Evolutionary conservation across 1,284 basidiomycete genomes (phyloP).

Genomic region (Rhodotorula sp.): DNA sequence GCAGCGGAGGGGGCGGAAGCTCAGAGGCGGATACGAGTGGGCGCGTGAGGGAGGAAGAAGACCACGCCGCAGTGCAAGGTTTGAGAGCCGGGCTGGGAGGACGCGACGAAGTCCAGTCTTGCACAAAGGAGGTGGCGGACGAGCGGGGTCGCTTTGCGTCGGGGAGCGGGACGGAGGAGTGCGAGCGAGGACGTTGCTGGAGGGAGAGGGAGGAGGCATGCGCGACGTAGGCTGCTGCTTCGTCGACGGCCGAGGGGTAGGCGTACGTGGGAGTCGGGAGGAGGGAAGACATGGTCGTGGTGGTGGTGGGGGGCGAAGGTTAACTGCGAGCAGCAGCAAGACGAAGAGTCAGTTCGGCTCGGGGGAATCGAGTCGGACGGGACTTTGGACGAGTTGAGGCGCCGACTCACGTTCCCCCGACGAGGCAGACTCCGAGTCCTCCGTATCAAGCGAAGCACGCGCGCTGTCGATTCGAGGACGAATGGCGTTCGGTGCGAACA

Average conservation of each 20-base stretch:
- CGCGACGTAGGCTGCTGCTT: constrained; percentile 1
- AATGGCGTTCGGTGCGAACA: background rate
- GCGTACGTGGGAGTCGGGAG: background rate
- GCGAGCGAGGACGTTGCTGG: constrained; percentile 1
- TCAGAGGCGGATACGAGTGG: background rate
- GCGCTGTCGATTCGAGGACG: no score
- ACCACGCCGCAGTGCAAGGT: background rate
- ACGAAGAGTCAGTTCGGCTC: background rate
- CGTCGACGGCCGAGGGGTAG: background rate
- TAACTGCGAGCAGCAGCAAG: background rate
- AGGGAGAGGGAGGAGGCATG: background rate
- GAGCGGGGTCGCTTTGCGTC: constrained; percentile 10
- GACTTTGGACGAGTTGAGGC: no score
- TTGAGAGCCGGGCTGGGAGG: constrained; percentile 1
- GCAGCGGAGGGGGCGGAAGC: background rate
- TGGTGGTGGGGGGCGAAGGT: background rate
- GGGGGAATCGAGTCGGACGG: background rate
- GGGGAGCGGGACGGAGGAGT: constrained; percentile 2
- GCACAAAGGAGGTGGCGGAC: background rate
- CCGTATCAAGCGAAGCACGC: no score
- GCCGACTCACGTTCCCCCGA: no score
- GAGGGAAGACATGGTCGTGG: background rate
- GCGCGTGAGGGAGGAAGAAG: background rate
- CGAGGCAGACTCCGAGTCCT: no score
- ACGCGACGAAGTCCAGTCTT: constrained; percentile 1